Conservation (phyloP, 768 basidiomycete genomes). For the Lentinula edodes region DNA sequence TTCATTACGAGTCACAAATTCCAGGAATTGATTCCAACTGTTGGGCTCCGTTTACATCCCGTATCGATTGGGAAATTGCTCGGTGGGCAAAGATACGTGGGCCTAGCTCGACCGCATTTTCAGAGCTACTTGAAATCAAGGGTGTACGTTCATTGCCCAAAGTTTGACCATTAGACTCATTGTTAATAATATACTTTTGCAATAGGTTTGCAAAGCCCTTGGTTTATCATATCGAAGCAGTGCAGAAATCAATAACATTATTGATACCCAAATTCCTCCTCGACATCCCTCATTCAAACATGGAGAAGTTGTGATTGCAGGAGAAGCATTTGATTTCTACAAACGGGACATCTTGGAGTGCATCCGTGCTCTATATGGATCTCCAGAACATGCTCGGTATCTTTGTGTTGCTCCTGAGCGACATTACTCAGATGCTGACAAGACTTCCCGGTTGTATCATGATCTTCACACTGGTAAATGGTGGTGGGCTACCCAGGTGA, state of each 20-base stretch:
- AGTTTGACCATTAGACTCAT: no score
- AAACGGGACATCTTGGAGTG: slow-evolving; percentile 30
- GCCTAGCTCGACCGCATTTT: no score
- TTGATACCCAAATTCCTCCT: slow-evolving; percentile 20
- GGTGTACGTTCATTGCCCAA: no score
- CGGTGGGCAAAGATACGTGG: no score
- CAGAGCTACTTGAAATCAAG: no score
- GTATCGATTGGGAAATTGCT: no score
- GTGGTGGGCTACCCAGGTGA: slow-evolving; percentile 48
- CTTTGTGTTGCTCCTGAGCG: slow-evolving; percentile 29
- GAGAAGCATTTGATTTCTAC: slow-evolving; percentile 25
- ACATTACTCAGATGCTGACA: slow-evolving; percentile 26
- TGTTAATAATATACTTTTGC: no score
- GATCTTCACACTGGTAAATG: slow-evolving; percentile 45
- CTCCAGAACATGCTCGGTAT: slow-evolving; percentile 24
- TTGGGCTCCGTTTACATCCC: no score
- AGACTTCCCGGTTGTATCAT: slow-evolving; percentile 23
- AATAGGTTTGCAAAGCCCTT: no score
- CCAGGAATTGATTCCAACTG: no score
- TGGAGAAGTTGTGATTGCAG: slow-evolving; percentile 20
- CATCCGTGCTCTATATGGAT: slow-evolving; percentile 25
- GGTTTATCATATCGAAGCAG: no score
- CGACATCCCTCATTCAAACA: slow-evolving; percentile 19
- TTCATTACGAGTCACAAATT: no score
- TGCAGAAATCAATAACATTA: slow-evolving; percentile 9